phyloP scores from a whole-genome alignment of 1,139 yeast species.

The Hyphopichia fennica region DNA sequence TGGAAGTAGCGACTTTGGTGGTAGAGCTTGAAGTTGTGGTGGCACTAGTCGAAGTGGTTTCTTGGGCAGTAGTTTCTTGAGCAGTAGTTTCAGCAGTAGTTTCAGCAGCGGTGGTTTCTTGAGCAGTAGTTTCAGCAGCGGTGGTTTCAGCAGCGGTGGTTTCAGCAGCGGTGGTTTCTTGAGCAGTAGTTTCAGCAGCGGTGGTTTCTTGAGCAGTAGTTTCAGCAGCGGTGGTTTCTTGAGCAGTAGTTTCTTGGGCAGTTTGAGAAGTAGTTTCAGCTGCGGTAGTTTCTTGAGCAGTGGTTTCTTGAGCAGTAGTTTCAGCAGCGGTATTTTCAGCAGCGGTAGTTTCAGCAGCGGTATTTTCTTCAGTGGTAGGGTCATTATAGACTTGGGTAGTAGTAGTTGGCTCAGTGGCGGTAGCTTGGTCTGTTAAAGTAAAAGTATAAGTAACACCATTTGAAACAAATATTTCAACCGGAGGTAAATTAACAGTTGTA shows the following conservation, averaged over 20 bases:
- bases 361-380: slow-evolving; percentile 8
- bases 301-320: slow-evolving; percentile 6
- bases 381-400: slow-evolving; percentile 23
- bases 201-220: slow-evolving; percentile 14
- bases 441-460: slow-evolving; percentile 62
- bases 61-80: slow-evolving; percentile 7
- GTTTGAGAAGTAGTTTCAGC: slow-evolving; percentile 10
- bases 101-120: slow-evolving; percentile 11
- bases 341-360: slow-evolving; percentile 18
- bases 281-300: slow-evolving; percentile 19
- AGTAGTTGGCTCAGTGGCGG: slow-evolving; percentile 32
- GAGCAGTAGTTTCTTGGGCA: slow-evolving; percentile 9
- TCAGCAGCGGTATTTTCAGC: slow-evolving; percentile 13
- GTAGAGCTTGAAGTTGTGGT: slow-evolving; percentile 19
- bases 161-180: slow-evolving; percentile 9
- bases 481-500: slow-evolving; percentile 60
- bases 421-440: slow-evolving; percentile 44
- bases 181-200: slow-evolving; percentile 15
- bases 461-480: slow-evolving; percentile 65
- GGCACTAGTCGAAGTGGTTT: slow-evolving; percentile 7
- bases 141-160: slow-evolving; percentile 13
- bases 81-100: slow-evolving; percentile 11
- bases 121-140: slow-evolving; percentile 18
- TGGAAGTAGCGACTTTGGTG: slow-evolving; percentile 12
- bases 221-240: slow-evolving; percentile 13